These are phyloP conservation scores for Talaromyces atroroseus DNA, from an alignment of 2,329 filamentous ascomycete species.

Conservation along the genomic window DNA sequence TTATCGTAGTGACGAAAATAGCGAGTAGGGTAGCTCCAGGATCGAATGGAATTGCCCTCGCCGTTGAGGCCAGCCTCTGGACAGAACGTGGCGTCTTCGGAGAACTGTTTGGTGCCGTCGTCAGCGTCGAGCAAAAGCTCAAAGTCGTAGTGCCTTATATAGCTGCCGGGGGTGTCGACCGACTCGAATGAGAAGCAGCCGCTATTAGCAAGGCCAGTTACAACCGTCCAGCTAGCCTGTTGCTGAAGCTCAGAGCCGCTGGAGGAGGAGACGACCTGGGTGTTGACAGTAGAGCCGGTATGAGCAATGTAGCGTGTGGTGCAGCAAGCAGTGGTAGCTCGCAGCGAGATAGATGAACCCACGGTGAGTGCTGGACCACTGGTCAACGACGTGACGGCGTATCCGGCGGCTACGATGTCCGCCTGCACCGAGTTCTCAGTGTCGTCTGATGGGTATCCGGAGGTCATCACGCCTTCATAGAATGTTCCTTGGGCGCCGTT, in stretches of 20 bases:
- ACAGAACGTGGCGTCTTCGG: conserved; percentile 12
- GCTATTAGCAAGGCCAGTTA: conserved; percentile 9
- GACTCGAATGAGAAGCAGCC: conserved; percentile 13
- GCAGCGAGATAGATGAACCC: conserved; percentile 5
- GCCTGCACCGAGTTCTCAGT: conserved; percentile 56
- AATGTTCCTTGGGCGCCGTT: conserved; percentile 56
- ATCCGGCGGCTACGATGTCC: conserved; percentile 56
- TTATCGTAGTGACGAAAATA: conserved; percentile 11
- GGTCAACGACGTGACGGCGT: conserved; percentile 31
- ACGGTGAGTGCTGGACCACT: conserved; percentile 7
- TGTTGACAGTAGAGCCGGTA: conserved; percentile 7
- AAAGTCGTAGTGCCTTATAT: conserved; percentile 11
- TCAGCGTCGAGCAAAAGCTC: conserved; percentile 7
- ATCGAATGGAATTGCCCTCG: conserved; percentile 7
- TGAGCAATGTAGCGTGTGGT: conserved; percentile 10
- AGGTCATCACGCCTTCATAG: conserved; percentile 62
- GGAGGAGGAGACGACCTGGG: conserved; percentile 8
- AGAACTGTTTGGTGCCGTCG: conserved; percentile 10
- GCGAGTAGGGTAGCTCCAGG: conserved; percentile 12
- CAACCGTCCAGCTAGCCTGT: conserved; percentile 11
- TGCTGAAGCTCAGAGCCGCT: neutral
- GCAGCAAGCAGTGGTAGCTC: conserved; percentile 4
- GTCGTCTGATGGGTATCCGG: conserved; percentile 55
- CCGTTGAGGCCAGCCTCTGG: conserved; percentile 6
- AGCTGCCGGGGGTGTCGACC: conserved; percentile 11